Evolutionary conservation across 192 early-diverging fungal genomes (phyloP).

Genomic region (Lunasporangiospora selenospora): DNA sequence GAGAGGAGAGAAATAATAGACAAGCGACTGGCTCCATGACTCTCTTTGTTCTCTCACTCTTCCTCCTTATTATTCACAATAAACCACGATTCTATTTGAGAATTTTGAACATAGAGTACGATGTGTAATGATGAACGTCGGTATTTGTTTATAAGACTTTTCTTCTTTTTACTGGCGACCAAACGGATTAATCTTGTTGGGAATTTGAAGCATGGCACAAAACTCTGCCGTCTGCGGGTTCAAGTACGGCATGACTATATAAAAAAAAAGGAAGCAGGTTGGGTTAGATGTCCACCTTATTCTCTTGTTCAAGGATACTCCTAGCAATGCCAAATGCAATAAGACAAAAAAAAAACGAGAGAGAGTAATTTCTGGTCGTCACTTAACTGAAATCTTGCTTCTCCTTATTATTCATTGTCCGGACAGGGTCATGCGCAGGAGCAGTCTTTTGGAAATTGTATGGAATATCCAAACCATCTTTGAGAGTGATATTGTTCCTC

Average conservation of each 20-base stretch:
- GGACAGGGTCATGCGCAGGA: slow-evolving; percentile 52
- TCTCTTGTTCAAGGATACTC: no score
- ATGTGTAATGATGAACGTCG: no score
- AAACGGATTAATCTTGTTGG: slow-evolving; percentile 70
- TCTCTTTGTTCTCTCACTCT: no score
- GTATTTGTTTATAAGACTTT: no score
- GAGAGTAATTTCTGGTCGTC: slow-evolving; percentile 3
- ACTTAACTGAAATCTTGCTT: slow-evolving; percentile 46
- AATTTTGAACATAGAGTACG: no score
- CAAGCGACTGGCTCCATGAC: no score
- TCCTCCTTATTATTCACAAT: no score
- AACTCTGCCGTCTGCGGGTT: slow-evolving; percentile 90
- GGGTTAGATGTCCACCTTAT: no score
- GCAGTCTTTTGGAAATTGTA: slow-evolving; percentile 81
- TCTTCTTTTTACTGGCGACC: slow-evolving; percentile 39
- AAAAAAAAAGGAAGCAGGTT: not conserved
- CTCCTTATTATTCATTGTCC: slow-evolving; percentile 19
- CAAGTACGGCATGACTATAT: slow-evolving; percentile 55
- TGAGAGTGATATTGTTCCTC: slow-evolving; percentile 59
- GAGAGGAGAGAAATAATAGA: no score
- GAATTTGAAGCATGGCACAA: slow-evolving; percentile 72
- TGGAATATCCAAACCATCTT: slow-evolving; percentile 71
- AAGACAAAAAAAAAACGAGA: slow-evolving; percentile 20
- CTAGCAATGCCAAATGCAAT: no score
- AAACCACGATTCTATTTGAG: no score